Base-by-base conservation (phyloP, 768 basidiomycete genomes). In the Clitopilus hobsonii region DNA sequence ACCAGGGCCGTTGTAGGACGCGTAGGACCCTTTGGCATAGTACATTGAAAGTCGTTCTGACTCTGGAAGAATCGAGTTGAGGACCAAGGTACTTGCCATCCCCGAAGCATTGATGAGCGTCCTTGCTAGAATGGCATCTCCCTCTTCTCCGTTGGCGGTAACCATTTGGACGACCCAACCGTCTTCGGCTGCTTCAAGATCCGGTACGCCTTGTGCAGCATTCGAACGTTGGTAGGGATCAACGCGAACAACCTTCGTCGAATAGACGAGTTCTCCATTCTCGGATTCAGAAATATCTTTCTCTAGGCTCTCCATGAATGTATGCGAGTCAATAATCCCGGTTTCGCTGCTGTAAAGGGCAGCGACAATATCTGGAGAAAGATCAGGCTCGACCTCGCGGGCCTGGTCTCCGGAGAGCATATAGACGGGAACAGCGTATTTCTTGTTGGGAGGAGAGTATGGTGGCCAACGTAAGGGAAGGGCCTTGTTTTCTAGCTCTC, bases 91-190 rank as follows among this genome's bases (percentile, higher is more conserved):
- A 38, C 83, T 83, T 8, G 87, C 84, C 54, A 94, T 77, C 5
- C 93, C 93, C 6, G 88, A 79, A 3, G 92, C 84, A 63, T 96
- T 96, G 67, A 98, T 84, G 20, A 97, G 68, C 1, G 83, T 88
- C 56, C 79, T 81, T 1, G 88, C 86, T 38, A 90, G 77, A 7
- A 95, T 74, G 4, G 89, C 80, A 54, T 91, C 87, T 14, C 63
- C 66, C 54, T 74, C 70, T 26, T 63, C 61, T 5, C 63, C 69
- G 22, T 74, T 75, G 6, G 74, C 80, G 8, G 88, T 87, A 23
- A 84, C 76, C 5, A 81, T 81, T 69, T 97, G 94, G 7, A 97
- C 88, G 18, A 95, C 84, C 94, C 94, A 98, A 1, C 95, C 94
- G 18, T 77, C 73, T 49, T 78, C 77, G 5, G 53, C 54, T n/a